Base-by-base conservation (phyloP, 306 rosid genomes). In the Castanopsis chinensis region DNA sequence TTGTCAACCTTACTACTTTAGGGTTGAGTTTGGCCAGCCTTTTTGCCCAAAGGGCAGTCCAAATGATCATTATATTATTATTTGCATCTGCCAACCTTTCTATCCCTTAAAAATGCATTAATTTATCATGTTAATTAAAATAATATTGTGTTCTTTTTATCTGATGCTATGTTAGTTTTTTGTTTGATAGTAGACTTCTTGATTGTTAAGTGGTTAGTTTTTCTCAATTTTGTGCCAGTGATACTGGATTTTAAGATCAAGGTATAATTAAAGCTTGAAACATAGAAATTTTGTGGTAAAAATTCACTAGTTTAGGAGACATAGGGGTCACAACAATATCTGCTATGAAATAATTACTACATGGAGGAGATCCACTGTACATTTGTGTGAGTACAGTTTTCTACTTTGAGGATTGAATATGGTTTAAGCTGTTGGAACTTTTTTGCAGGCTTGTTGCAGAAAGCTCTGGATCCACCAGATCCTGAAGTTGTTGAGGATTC, bases 381-480 rank as follows among this genome's bases (percentile, higher is more conserved):
- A 68, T 74, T 32, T 20, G 15, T 33, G 3, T 45, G 52, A 11
- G 52, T 45, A 45, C 52, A 45, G 52, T 45, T 45, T 53, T 5
- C 72, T 75, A 7, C 76, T 21, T 54, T 73, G 37, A 60, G 68
- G 59, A 41, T 28, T 76, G 65, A 43, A 23, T 56, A 65, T 78
- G 71, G 49, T 35, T 28, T 83, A 72, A 81, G 60, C 45, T 60
- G 74, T 45, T 83, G 76, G 73, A 63, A 67, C 61, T 60, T 80
- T 76, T 57, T 51, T 88, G 83, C 41, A 94, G 98, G 80, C 75
- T 86, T 94, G 85, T 76, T 94, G 82, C 97, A 85, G 86, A 94
- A 87, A 85, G 83, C 98, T 77, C 86, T 94, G 73, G 97, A 94
- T 90, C 75, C 91, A 30, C 98, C 98, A 51, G 82, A 83, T 78